These are phyloP conservation scores for Salix purpurea DNA, from an alignment of 345 rosid species.

Conservation along the genomic window DNA sequence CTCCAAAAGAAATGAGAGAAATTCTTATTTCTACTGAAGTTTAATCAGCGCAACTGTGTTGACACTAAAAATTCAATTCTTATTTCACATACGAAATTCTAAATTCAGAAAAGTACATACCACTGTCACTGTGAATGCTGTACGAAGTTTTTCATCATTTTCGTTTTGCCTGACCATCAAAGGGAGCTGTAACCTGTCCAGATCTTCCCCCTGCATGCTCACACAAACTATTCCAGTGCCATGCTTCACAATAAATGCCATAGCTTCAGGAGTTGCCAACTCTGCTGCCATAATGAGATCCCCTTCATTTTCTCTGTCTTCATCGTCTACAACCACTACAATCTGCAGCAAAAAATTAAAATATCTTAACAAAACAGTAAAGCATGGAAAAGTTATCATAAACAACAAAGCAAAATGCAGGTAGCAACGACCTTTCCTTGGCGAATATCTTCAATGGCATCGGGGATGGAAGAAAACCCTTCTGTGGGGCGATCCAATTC, in stretches of 20 bases:
- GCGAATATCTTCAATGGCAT: slow-evolving; percentile 86
- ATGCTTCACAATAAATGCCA: slow-evolving; percentile 94
- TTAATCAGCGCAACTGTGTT: neutral
- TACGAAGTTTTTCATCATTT: slow-evolving; percentile 77
- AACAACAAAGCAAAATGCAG: neutral
- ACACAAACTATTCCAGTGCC: slow-evolving; percentile 90
- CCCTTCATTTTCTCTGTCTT: slow-evolving; percentile 94
- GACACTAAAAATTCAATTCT: neutral
- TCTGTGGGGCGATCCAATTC: slow-evolving; percentile 67
- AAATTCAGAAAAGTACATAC: slow-evolving; percentile 35
- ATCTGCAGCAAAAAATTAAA: slow-evolving; percentile 42
- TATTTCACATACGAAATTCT: neutral
- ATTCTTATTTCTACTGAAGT: neutral
- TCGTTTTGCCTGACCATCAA: slow-evolving; percentile 74
- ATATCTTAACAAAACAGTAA: neutral
- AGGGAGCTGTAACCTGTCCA: slow-evolving; percentile 79
- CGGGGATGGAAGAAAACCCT: slow-evolving; percentile 74
- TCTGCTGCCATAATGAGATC: slow-evolving; percentile 88
- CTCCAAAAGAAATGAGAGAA: neutral
- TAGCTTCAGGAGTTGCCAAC: slow-evolving; percentile 78
- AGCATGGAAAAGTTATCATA: neutral
- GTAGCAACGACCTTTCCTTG: slow-evolving; percentile 67
- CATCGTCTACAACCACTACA: slow-evolving; percentile 89
- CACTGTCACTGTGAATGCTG: slow-evolving; percentile 93
- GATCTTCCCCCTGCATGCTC: slow-evolving; percentile 73